Base-by-base conservation (phyloP, 768 basidiomycete species). In the Pleurotus citrinopileatus region DNA sequence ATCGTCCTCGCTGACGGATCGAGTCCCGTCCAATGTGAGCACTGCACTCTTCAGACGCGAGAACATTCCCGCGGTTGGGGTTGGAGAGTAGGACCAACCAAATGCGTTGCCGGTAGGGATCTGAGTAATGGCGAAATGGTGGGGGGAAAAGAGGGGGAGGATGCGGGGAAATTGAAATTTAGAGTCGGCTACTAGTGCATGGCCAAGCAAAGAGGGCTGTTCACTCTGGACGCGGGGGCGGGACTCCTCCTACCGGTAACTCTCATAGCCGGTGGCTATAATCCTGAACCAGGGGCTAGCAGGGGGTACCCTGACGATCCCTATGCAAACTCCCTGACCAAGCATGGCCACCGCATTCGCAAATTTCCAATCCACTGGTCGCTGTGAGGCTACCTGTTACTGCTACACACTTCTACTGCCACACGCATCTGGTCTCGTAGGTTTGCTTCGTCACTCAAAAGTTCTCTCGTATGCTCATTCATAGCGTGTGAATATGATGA, bases 1-100 rank as follows among this genome's bases (percentile, higher is more conserved):
- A n/a, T 37, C 34, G 17, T 51, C 48, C 20, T 34, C 29, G 9
- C 13, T 34, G 4, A n/a, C 34, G 12, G 34, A 22, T 34, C 19
- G 48, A 25, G 48, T 36, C 10, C 48, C 48, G 23, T 51, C 48
- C 22, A 51, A 37, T 10, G 32, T 51, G 10, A 51, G 48, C 17
- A 51, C 48, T 26, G 32, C 48, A 37, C 34, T 51, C 34, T 34
- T 37, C 32, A 51, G 48, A 34, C 48, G 48, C 13, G 48, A 28
- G 29, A 51, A 36, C 48, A 51, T 51, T 34, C 29, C 45, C 20
- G 45, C 29, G 10, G 45, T 23, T 29, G n/a, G n/a, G n/a, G 25
- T 27, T 26, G 3, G 25, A 40, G 19, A 7, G 38, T 40, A 12
- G 38, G 17, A n/a, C 38, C 10, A n/a, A n/a, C n/a, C n/a, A n/a